Conservation (phyloP, 2,329 filamentous ascomycete genomes). For the Cladophialophora chaetospira region DNA sequence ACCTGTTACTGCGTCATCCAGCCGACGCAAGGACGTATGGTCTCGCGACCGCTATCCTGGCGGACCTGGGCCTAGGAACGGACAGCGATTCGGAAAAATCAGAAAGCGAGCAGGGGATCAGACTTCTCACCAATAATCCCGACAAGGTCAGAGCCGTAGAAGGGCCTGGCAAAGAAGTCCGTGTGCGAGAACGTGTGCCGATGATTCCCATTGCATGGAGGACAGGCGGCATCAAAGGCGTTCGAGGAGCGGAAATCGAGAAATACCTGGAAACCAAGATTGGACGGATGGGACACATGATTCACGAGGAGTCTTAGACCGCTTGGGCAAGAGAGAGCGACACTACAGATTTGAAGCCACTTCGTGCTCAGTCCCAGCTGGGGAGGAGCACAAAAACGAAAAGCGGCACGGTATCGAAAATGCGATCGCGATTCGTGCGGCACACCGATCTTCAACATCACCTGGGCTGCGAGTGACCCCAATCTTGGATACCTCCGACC, state of each 20-base stretch:
- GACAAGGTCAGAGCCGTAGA: conserved; percentile 96
- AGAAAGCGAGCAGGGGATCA: conserved; percentile 53
- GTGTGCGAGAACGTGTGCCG: conserved; percentile 84
- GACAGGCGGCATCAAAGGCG: conserved; percentile 72
- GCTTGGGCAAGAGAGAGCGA: not conserved
- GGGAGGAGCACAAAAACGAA: too few relatives aligned
- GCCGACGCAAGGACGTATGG: conserved; percentile 95
- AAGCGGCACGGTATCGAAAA: too few relatives aligned
- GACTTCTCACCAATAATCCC: conserved; percentile 92
- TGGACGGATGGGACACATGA: conserved; percentile 84
- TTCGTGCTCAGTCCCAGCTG: too few relatives aligned
- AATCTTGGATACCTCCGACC: too few relatives aligned
- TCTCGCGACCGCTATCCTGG: conserved; percentile 90
- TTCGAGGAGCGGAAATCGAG: conserved; percentile 85
- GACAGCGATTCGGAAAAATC: conserved; percentile 51
- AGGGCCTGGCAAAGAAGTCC: conserved; percentile 82
- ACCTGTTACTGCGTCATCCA: conserved; percentile 84
- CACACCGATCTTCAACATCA: too few relatives aligned
- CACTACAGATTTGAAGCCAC: too few relatives aligned
- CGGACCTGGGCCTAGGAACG: conserved; percentile 73
- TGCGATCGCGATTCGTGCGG: too few relatives aligned
- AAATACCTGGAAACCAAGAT: conserved; percentile 96
- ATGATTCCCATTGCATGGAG: conserved; percentile 97
- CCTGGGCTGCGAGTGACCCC: too few relatives aligned
- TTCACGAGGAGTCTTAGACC: conserved; percentile 39